Conservation (phyloP, 305 asterid species). For the Fraxinus dipetala region DNA sequence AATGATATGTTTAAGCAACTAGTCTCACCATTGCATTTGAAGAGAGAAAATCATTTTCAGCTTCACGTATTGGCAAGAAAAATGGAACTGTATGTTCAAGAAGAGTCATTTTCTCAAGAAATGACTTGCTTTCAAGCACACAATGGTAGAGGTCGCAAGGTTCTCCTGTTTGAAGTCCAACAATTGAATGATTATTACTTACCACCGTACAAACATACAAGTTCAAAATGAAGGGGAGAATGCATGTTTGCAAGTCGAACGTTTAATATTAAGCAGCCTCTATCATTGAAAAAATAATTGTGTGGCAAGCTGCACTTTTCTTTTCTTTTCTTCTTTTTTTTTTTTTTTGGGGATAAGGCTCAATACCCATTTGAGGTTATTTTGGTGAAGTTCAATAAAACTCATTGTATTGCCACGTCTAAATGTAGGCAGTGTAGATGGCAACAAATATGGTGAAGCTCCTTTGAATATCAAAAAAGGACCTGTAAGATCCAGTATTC, state of each 20-base stretch:
- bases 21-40: constrained; percentile 86
- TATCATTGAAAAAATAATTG: background rate
- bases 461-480: background rate
- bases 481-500: background rate
- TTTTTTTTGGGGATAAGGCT: background rate
- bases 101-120: constrained; percentile 96
- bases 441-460: background rate
- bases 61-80: constrained; percentile 91
- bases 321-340: too few species aligned
- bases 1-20: constrained; percentile 24
- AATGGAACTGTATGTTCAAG: constrained; percentile 94
- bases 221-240: background rate
- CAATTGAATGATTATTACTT: constrained; percentile 3
- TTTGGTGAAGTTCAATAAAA: background rate
- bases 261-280: background rate
- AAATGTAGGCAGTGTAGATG: background rate
- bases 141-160: constrained; percentile 92
- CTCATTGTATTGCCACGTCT: background rate
- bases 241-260: background rate
- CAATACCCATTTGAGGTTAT: background rate
- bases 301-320: background rate
- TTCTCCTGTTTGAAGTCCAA: constrained; percentile 65
- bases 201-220: constrained; percentile 4
- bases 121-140: constrained; percentile 97
- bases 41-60: constrained; percentile 79